A percentile compares a stretch with the other conserved stretches of the same genome.
Conservation (phyloP, 2,329 filamentous ascomycete species). For the Fusarium proliferatum region DNA sequence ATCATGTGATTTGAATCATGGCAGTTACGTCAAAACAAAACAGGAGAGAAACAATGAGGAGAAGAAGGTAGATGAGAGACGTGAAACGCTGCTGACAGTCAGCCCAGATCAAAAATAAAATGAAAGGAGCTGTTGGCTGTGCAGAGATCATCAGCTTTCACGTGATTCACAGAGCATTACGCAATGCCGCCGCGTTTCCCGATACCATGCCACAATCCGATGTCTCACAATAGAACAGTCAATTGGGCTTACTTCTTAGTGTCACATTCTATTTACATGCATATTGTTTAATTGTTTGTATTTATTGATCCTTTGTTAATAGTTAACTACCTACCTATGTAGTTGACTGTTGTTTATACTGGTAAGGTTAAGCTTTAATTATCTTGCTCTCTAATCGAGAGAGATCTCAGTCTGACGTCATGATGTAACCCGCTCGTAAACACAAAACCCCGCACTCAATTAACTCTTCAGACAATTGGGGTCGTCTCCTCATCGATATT, state of each 20-base stretch:
- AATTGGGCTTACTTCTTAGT: not conserved
- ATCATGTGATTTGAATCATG: not conserved
- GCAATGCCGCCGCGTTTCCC: conserved; percentile 16
- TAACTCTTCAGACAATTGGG: conserved; percentile 11
- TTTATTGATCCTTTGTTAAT: not conserved
- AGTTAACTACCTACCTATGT: no score
- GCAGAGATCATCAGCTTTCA: conserved; percentile 6
- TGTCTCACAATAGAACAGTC: not conserved
- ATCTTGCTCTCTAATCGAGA: not conserved
- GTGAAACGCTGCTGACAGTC: not conserved
- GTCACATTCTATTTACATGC: not conserved
- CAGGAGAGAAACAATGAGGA: not conserved
- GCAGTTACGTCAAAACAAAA: not conserved
- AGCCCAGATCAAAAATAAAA: not conserved
- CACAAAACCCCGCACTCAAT: not conserved
- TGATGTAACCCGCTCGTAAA: not conserved
- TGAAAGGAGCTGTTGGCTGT: conserved; percentile 5
- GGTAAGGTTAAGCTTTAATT: no score
- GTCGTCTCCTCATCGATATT: conserved; percentile 56
- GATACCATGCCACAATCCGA: not conserved
- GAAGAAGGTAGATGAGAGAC: not conserved
- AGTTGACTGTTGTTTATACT: no score
- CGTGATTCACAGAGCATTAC: conserved; percentile 31
- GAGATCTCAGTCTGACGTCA: not conserved
- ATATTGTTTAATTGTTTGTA: not conserved